A percentile compares a stretch with the other conserved stretches of the same genome.
Conservation (phyloP, 2,329 filamentous ascomycete species). For the Penicillium sp. region DNA sequence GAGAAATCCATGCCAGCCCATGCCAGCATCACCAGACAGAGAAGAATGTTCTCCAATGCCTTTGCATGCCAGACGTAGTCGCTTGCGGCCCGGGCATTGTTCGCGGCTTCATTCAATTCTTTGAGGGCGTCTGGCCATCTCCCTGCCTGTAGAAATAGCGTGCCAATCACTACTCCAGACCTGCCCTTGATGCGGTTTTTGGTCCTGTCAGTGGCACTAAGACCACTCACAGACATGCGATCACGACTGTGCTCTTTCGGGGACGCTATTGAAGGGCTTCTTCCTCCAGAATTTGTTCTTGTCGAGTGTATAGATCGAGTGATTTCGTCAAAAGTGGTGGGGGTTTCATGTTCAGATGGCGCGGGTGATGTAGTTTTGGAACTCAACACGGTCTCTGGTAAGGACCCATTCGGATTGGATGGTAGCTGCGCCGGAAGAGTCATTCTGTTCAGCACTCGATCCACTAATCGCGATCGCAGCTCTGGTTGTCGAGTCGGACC, state of each 20-base stretch:
- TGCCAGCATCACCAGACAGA: conserved; percentile 75
- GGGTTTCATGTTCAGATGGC: conserved; percentile 37
- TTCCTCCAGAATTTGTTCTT: conserved; percentile 35
- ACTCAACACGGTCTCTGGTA: conserved; percentile 34
- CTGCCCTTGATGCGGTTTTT: conserved; percentile 76
- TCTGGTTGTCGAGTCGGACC: conserved; percentile 47
- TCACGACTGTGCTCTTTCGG: conserved; percentile 54
- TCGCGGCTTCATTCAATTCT: conserved; percentile 74
- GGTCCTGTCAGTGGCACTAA: conserved; percentile 70
- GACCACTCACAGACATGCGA: conserved; percentile 59
- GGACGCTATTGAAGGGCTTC: conserved; percentile 32
- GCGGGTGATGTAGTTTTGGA: conserved; percentile 33
- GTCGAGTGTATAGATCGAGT: conserved; percentile 39
- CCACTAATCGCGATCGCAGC: conserved; percentile 40
- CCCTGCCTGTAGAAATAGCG: conserved; percentile 80
- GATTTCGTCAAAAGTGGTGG: conserved; percentile 52
- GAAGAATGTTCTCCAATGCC: conserved; percentile 77
- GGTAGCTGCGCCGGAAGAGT: conserved; percentile 64
- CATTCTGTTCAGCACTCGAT: conserved; percentile 64
- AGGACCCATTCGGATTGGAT: conserved; percentile 38
- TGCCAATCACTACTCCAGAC: conserved; percentile 71
- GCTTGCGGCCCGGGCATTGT: conserved; percentile 68
- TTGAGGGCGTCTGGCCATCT: conserved; percentile 83
- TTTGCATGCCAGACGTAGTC: conserved; percentile 98
- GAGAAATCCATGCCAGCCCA: conserved; percentile 78